Evolutionary conservation across 495 filamentous ascomycete genomes (phyloP).

Genomic region (Talaromyces stipitatus): DNA sequence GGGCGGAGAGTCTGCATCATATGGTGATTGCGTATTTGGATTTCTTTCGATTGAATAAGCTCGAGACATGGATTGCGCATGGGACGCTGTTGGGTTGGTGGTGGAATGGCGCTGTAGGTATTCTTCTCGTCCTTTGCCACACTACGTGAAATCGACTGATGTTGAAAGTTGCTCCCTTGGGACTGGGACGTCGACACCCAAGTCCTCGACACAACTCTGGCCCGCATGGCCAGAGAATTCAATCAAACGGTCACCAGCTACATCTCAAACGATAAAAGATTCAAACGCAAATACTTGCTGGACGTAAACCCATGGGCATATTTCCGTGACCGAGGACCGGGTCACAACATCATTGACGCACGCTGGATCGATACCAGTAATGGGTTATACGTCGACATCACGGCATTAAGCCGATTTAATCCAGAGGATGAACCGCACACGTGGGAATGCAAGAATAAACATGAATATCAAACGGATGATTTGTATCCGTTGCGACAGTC

Average conservation of each 20-base stretch:
- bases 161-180: conserved; percentile 63
- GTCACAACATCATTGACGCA: conserved; percentile 77
- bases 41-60: conserved; percentile 50
- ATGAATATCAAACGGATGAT: conserved; percentile 53
- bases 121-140: background rate
- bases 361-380: conserved; percentile 73
- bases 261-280: conserved; percentile 19
- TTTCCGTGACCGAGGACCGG: conserved; percentile 53
- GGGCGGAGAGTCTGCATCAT: conserved; percentile 54
- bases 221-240: conserved; percentile 51
- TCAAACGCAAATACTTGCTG: conserved; percentile 56
- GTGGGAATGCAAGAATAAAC: conserved; percentile 80
- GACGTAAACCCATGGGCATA: conserved; percentile 69
- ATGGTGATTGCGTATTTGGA: conserved; percentile 69
- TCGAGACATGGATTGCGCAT: conserved; percentile 85
- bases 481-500: conserved; percentile 49
- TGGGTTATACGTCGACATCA: conserved; percentile 83
- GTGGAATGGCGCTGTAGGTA: conserved; percentile 78
- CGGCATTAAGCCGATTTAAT: conserved; percentile 65
- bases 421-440: conserved; percentile 48
- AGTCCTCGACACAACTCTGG: conserved; percentile 55
- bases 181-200: conserved; percentile 87
- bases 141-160: background rate
- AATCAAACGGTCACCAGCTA: conserved; percentile 62
- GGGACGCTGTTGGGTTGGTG: conserved; percentile 85